Evolutionary conservation across 2,329 filamentous ascomycete genomes (phyloP).

Genomic region (Pyricularia grisea): DNA sequence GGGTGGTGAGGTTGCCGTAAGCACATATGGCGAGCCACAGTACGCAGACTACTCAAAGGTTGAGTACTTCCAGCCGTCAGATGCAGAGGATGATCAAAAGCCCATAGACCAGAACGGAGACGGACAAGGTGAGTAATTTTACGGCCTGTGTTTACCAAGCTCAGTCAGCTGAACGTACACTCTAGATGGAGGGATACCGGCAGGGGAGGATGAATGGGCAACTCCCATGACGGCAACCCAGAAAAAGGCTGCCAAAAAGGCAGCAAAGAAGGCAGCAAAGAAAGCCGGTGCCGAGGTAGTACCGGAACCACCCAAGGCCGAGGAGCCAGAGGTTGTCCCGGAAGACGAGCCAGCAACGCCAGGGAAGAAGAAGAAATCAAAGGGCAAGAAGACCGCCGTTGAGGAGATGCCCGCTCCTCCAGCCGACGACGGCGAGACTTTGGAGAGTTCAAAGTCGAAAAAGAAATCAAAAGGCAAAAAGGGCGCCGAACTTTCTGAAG

Average conservation of each 20-base stretch:
- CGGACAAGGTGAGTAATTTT: not conserved
- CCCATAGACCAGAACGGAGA: not conserved
- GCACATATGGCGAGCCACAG: not conserved
- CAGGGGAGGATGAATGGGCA: not conserved
- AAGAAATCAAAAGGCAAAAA: not conserved
- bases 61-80: slow-evolving; percentile 1
- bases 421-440: not conserved
- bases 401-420: not conserved
- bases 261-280: slow-evolving; percentile 1
- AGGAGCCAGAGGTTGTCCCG: not conserved
- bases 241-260: slow-evolving; percentile 3
- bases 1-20: not conserved
- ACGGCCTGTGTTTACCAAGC: not conserved
- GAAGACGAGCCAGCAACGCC: not conserved
- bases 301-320: not conserved
- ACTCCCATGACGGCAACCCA: not conserved
- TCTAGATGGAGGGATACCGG: not conserved
- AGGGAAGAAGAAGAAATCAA: slow-evolving; percentile 3
- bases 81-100: not conserved
- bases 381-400: slow-evolving; percentile 1
- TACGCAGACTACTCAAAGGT: slow-evolving; percentile 3
- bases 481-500: not conserved
- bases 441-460: not conserved
- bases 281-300: not conserved
- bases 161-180: not conserved